A percentile compares a stretch with the other conserved stretches of the same genome.
Evolutionary conservation across 2,329 filamentous ascomycete species (phyloP).

Genomic region (Berkeleyomyces basicola): DNA sequence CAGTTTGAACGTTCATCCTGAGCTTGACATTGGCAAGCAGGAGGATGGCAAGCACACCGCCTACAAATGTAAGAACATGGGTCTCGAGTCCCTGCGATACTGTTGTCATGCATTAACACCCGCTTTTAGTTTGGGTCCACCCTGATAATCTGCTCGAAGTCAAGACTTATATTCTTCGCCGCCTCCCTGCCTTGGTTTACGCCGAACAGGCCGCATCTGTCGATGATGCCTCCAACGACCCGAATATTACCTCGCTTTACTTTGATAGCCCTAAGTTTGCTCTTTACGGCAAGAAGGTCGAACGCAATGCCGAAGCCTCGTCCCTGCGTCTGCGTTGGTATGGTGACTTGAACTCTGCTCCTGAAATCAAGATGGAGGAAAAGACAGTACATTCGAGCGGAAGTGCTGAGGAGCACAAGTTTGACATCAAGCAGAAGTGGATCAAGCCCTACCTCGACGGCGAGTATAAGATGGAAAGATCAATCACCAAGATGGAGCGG

Average conservation of each 20-base stretch:
- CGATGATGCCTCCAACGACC: slow-evolving; percentile 65
- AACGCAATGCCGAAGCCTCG: slow-evolving; percentile 54
- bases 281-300: slow-evolving; percentile 74
- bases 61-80: slow-evolving; percentile 55
- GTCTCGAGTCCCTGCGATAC: neutral
- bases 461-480: slow-evolving; percentile 85
- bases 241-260: slow-evolving; percentile 87
- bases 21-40: slow-evolving; percentile 29
- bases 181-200: slow-evolving; percentile 81
- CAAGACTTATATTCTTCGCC: slow-evolving; percentile 85
- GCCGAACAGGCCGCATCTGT: slow-evolving; percentile 75
- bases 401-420: slow-evolving; percentile 59
- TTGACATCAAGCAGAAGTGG: slow-evolving; percentile 88
- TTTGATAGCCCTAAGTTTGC: slow-evolving; percentile 81
- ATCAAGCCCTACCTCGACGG: slow-evolving; percentile 73
- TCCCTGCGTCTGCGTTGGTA: slow-evolving; percentile 87
- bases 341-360: slow-evolving; percentile 60
- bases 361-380: slow-evolving; percentile 75
- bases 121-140: slow-evolving; percentile 68
- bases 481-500: slow-evolving; percentile 69
- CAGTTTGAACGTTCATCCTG: slow-evolving; percentile 20
- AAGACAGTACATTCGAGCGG: slow-evolving; percentile 69
- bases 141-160: slow-evolving; percentile 90
- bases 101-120: slow-evolving; percentile 19
- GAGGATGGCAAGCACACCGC: slow-evolving; percentile 48